Evolutionary conservation across 2,329 filamentous ascomycete genomes (phyloP).

Genomic region (Aspergillus fischeri): DNA sequence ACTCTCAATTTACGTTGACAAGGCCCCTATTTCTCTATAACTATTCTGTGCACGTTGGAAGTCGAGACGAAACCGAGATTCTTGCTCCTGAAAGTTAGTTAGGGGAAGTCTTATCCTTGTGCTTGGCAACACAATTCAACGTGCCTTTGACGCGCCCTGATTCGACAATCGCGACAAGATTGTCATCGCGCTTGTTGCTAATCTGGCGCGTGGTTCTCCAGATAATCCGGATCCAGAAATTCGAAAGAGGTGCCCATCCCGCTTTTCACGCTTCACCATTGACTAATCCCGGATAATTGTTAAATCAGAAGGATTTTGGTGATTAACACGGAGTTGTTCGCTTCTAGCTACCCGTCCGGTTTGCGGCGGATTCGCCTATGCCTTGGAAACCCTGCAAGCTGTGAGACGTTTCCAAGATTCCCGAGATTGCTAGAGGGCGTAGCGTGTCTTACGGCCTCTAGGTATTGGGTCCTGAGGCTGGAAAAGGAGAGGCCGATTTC

Average conservation of each 20-base stretch:
- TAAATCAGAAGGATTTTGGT: neutral
- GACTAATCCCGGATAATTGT: neutral
- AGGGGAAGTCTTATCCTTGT: conserved; percentile 11
- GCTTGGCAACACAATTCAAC: conserved; percentile 22
- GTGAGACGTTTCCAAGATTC: neutral
- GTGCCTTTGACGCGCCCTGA: conserved; percentile 22
- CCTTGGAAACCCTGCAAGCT: neutral
- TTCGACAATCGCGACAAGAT: conserved; percentile 23
- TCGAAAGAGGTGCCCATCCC: neutral
- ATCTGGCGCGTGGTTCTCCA: conserved; percentile 19
- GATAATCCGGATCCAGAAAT: conserved; percentile 13
- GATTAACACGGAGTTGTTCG: neutral
- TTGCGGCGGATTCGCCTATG: neutral
- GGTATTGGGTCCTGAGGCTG: neutral
- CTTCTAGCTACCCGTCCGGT: neutral
- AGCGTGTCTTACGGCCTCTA: neutral
- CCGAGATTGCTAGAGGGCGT: neutral
- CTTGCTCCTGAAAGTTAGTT: neutral
- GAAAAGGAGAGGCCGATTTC: conserved; percentile 2
- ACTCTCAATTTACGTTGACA: neutral
- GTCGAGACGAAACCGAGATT: conserved; percentile 2
- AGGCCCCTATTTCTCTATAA: neutral
- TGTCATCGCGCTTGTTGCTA: conserved; percentile 23
- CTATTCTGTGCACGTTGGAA: conserved; percentile 1
- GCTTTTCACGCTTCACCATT: neutral